Percentiles rank a stretch among this genome's conserved stretches.
Evolutionary conservation across 2,329 filamentous ascomycete species (phyloP).

Genomic region (Harringtonia aguacate): DNA sequence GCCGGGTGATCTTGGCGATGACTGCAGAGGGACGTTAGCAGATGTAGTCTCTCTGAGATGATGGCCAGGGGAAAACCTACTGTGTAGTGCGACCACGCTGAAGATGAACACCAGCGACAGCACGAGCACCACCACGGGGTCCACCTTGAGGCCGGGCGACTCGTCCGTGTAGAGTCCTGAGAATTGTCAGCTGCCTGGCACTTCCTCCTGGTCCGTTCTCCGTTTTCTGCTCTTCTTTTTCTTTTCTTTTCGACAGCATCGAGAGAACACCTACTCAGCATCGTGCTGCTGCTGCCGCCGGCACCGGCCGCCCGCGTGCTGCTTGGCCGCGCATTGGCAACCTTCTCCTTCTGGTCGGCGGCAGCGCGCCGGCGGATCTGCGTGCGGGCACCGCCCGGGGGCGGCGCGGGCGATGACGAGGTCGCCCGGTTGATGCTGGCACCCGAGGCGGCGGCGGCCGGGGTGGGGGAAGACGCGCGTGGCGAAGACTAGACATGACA

Average conservation of each 20-base stretch:
- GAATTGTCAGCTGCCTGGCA: no score
- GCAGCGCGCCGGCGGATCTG: slow-evolving; percentile 92
- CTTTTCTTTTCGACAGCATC: not conserved
- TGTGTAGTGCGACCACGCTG: slow-evolving; percentile 92
- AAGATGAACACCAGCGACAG: slow-evolving; percentile 98
- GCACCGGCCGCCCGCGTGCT: slow-evolving; percentile 90
- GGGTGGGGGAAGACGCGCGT: slow-evolving; percentile 41
- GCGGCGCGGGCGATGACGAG: slow-evolving; percentile 76
- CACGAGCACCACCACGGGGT: slow-evolving; percentile 94
- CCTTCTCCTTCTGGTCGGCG: slow-evolving; percentile 93
- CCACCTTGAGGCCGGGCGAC: slow-evolving; percentile 92
- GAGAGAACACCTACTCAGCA: slow-evolving; percentile 65
- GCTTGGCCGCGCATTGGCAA: slow-evolving; percentile 84
- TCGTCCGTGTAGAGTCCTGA: slow-evolving; percentile 96
- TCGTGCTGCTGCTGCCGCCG: slow-evolving; percentile 92
- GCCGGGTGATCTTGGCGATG: slow-evolving; percentile 16
- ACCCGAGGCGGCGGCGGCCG: slow-evolving; percentile 50
- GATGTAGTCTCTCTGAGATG: no score
- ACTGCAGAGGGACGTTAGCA: slow-evolving; percentile 7
- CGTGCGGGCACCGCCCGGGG: slow-evolving; percentile 88
- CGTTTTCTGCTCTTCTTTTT: no score
- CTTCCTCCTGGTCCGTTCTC: no score
- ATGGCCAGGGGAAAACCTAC: slow-evolving; percentile 42
- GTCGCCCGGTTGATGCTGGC: slow-evolving; percentile 60
- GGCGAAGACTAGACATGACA: slow-evolving; percentile 40